These are phyloP conservation scores for Chlorella sp. DNA, from an alignment of 139 green algal genomes.

Conservation along the genomic window DNA sequence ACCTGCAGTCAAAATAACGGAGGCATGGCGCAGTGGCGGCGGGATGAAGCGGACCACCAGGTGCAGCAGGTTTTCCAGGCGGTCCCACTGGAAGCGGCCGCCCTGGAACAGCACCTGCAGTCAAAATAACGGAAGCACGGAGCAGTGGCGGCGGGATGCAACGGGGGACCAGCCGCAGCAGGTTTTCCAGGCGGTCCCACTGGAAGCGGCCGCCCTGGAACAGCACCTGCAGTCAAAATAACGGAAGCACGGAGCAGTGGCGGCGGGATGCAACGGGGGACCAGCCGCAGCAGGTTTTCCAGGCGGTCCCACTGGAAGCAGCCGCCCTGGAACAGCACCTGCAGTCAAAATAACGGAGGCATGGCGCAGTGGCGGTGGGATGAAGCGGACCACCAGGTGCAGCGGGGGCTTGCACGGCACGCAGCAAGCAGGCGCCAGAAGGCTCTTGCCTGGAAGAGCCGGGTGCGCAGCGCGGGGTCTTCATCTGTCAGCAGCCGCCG, in stretches of 20 bases:
- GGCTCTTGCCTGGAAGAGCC: constrained; percentile 87
- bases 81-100: constrained; percentile 94
- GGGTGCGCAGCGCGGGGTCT: constrained; percentile 91
- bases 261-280: no score
- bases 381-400: neutral
- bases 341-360: neutral
- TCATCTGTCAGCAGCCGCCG: constrained; percentile 94
- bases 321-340: neutral
- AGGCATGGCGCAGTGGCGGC: no score
- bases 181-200: constrained; percentile 96
- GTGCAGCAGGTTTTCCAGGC: constrained; percentile 95
- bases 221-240: constrained; percentile 68
- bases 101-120: constrained; percentile 86
- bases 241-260: neutral
- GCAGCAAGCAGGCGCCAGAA: neutral
- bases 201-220: constrained; percentile 92
- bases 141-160: no score
- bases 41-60: no score
- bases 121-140: neutral
- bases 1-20: no score
- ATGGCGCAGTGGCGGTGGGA: neutral
- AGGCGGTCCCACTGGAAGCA: no score
- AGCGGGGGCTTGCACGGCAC: no score
- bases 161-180: no score
- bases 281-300: no score